phyloP scores from a whole-genome alignment of 225 moss, liverwort and hornwort species.

The Climacium dendroides region DNA sequence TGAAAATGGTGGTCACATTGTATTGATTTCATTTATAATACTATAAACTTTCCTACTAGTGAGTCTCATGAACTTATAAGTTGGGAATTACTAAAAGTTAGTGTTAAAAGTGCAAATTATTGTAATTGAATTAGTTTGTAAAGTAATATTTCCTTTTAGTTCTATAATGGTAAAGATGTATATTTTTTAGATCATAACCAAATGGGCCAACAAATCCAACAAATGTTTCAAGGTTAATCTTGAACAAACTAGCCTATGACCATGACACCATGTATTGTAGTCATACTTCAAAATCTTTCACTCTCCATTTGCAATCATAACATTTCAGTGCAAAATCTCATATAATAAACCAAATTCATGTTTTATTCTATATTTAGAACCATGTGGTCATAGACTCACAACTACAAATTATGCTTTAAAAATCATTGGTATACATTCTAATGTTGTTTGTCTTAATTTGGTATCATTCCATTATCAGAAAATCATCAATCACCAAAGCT shows the following conservation, averaged over 20 bases:
- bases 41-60: neutral
- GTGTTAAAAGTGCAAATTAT: accelerated
- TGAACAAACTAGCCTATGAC: neutral
- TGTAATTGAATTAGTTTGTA: neutral
- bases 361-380: neutral
- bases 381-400: neutral
- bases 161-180: neutral
- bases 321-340: neutral
- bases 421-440: too few species aligned
- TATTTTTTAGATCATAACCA: neutral
- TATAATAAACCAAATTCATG: accelerated
- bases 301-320: neutral
- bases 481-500: too few species aligned
- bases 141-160: neutral
- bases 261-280: too few species aligned
- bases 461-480: too few species aligned
- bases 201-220: neutral
- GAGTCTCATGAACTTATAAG: neutral
- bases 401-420: neutral
- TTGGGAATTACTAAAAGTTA: neutral
- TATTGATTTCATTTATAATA: neutral
- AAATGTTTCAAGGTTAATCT: neutral
- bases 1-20: neutral
- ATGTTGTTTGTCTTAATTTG: too few species aligned
- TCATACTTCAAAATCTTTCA: neutral